Evolutionary conservation across 2,329 filamentous ascomycete genomes (phyloP).

Genomic region (Sporothrix phasma): DNA sequence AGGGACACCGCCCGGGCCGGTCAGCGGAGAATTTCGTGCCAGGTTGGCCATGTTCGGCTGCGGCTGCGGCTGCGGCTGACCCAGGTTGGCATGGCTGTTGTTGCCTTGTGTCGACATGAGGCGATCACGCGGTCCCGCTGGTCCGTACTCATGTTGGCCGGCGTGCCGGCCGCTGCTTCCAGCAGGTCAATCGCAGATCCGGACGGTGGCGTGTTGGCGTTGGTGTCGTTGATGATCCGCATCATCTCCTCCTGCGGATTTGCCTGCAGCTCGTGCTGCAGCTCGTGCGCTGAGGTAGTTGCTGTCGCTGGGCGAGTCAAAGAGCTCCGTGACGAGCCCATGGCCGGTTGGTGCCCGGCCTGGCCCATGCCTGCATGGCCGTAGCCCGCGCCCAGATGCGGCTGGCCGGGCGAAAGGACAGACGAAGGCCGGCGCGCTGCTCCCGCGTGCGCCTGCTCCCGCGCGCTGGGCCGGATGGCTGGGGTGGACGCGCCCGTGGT

Average conservation of each 20-base stretch:
- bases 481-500: neutral
- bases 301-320: conserved; percentile 42
- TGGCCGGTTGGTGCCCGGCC: conserved; percentile 20
- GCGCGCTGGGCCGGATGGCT: neutral
- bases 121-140: conserved; percentile 48
- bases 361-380: neutral
- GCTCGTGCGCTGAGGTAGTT: no score
- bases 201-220: conserved; percentile 38
- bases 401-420: neutral
- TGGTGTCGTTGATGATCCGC: conserved; percentile 55
- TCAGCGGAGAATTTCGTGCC: neutral
- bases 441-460: neutral
- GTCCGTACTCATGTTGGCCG: conserved; percentile 45
- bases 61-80: conserved; percentile 15
- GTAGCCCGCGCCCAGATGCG: conserved; percentile 21
- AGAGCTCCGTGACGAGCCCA: conserved; percentile 52
- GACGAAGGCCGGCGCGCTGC: conserved; percentile 8
- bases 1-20: conserved; percentile 9
- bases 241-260: conserved; percentile 54
- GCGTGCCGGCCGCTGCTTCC: conserved; percentile 46
- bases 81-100: conserved; percentile 8
- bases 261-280: conserved; percentile 47
- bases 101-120: conserved; percentile 44
- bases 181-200: conserved; percentile 40
- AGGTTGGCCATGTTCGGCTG: neutral